Percentiles rank a stretch among this genome's conserved stretches.
Evolutionary conservation across 1,284 basidiomycete species (phyloP).

Genomic region (Cryptococcus sp.): DNA sequence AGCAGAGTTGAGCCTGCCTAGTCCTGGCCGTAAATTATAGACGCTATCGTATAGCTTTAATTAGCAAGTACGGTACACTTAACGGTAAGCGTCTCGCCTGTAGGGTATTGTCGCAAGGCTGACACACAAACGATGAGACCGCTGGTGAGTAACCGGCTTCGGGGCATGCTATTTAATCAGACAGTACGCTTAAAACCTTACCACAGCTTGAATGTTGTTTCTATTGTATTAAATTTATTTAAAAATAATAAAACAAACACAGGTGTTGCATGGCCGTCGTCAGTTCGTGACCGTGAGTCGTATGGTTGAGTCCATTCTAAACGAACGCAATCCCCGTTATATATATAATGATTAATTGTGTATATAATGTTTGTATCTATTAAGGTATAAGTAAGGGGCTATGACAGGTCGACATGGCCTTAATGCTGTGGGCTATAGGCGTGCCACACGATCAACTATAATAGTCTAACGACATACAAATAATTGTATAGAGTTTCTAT

Average conservation of each 20-base stretch:
- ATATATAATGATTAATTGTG: background rate
- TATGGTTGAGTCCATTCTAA: background rate
- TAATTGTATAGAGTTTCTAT: background rate
- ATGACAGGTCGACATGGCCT: constrained; percentile 1
- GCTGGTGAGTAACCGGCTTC: background rate
- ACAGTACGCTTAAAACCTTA: background rate
- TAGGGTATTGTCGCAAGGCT: background rate
- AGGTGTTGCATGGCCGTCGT: background rate
- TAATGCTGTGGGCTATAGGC: background rate
- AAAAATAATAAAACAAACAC: background rate
- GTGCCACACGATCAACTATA: background rate
- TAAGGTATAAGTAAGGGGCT: background rate
- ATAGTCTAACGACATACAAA: background rate
- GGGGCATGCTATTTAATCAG: constrained; percentile 1
- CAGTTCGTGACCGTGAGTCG: background rate
- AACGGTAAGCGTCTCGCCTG: background rate
- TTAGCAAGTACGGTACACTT: background rate
- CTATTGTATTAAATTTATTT: background rate
- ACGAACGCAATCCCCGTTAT: background rate
- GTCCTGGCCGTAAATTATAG: background rate
- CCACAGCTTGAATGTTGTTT: background rate
- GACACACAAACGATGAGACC: constrained; percentile 1
- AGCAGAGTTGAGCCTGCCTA: background rate
- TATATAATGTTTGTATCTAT: background rate
- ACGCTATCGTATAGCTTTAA: background rate